Evolutionary conservation across 2,329 filamentous ascomycete species (phyloP).

Genomic region (Raffaelea arxii): DNA sequence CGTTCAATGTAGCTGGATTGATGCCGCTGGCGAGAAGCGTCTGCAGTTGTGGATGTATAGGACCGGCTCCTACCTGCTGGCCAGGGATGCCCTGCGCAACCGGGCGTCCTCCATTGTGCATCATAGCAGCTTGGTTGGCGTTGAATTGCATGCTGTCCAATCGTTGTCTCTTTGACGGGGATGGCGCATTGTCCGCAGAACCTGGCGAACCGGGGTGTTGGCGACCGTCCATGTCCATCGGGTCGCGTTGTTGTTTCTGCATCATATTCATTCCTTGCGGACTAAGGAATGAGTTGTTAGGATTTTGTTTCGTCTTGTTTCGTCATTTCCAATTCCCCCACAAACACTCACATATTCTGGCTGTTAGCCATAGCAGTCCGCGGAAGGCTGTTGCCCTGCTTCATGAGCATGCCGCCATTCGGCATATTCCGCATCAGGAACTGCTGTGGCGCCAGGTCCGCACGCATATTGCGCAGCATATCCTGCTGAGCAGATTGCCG

Average conservation of each 20-base stretch:
- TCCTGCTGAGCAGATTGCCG: conserved; percentile 70
- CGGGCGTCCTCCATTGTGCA: conserved; percentile 65
- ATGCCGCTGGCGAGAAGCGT: conserved; percentile 62
- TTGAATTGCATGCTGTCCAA: conserved; percentile 68
- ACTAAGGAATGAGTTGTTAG: too few relatives aligned
- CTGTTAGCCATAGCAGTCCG: conserved; percentile 73
- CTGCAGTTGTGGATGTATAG: conserved; percentile 41
- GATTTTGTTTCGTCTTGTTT: too few relatives aligned
- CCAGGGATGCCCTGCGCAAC: conserved; percentile 59
- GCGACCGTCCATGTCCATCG: conserved; percentile 76
- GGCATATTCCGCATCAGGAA: conserved; percentile 59
- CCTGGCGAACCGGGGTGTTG: conserved; percentile 73
- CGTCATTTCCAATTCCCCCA: neutral
- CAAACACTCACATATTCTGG: conserved; percentile 52
- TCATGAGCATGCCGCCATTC: conserved; percentile 52
- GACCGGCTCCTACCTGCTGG: conserved; percentile 52
- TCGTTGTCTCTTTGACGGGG: conserved; percentile 81
- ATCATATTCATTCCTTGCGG: conserved; percentile 63
- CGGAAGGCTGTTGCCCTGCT: conserved; percentile 53
- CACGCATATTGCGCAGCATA: conserved; percentile 63
- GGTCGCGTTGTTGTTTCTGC: conserved; percentile 63
- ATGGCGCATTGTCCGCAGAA: conserved; percentile 78
- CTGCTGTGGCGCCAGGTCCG: conserved; percentile 42
- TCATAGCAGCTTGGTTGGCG: conserved; percentile 59
- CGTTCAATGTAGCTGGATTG: conserved; percentile 62